Evolutionary conservation across 2,329 filamentous ascomycete species (phyloP).

Genomic region (Diaporthe sp.): DNA sequence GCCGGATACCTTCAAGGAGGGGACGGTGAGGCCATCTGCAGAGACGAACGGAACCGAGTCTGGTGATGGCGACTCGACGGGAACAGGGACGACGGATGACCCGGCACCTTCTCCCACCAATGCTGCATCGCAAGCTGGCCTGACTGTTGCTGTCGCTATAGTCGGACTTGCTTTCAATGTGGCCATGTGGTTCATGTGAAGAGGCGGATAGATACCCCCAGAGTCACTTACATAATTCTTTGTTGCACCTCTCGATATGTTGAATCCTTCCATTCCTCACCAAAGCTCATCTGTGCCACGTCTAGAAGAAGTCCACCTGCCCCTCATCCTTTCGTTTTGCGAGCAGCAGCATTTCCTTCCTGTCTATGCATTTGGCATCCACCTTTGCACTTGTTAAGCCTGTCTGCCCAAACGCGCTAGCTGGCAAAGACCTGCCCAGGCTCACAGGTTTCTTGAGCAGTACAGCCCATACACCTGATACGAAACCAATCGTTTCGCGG

Average conservation of each 20-base stretch:
- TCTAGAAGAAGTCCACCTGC: background rate
- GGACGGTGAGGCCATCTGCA: background rate
- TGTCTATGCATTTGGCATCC: background rate
- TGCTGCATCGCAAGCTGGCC: background rate
- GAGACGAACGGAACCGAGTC: background rate
- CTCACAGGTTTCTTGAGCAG: background rate
- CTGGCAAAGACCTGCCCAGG: background rate
- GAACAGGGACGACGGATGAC: background rate
- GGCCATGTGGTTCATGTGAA: background rate
- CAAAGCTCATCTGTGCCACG: background rate
- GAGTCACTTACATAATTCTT: background rate
- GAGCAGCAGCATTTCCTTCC: too few species aligned
- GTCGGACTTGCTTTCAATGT: background rate
- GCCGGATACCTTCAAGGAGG: conserved; percentile 9
- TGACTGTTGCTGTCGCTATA: background rate
- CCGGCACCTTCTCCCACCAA: background rate
- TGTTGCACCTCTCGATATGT: background rate
- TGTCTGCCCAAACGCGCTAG: background rate
- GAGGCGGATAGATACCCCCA: background rate
- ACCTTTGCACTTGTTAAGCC: too few species aligned
- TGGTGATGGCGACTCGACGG: background rate
- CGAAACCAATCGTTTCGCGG: background rate
- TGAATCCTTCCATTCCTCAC: background rate
- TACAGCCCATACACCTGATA: background rate
- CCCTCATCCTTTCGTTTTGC: background rate